A percentile compares a stretch with the other conserved stretches of the same genome.
Conservation (phyloP, 176 grass and related monocot genomes). For the Dactylis glomerata region DNA sequence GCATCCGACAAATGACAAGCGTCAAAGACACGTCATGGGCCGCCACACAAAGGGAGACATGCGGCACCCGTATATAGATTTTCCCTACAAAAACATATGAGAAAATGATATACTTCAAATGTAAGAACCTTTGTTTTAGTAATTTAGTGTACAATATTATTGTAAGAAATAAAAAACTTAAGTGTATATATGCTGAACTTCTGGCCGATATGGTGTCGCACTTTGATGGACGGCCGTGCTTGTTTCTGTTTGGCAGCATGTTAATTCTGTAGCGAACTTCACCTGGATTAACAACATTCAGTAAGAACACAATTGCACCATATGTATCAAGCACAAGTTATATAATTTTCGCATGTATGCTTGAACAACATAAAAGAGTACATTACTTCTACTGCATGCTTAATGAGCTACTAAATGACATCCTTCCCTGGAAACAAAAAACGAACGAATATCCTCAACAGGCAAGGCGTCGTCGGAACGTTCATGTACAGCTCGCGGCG, state of each 20-base stretch:
- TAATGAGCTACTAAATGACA: not conserved
- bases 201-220: too few relatives aligned
- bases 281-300: not conserved
- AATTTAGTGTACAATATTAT: too few relatives aligned
- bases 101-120: too few relatives aligned
- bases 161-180: too few relatives aligned
- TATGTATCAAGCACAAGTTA: not conserved
- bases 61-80: too few relatives aligned
- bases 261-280: not conserved
- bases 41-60: too few relatives aligned
- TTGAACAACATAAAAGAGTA: not conserved
- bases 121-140: too few relatives aligned
- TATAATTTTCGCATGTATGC: not conserved
- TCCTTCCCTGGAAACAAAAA: not conserved
- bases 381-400: not conserved
- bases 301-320: not conserved
- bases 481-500: not conserved
- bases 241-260: not conserved
- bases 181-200: too few relatives aligned
- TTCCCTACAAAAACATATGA: too few relatives aligned
- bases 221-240: too few relatives aligned
- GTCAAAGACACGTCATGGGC: too few relatives aligned
- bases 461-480: not conserved
- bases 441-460: not conserved
- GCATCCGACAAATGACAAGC: too few relatives aligned